Conservation (phyloP, 2,329 filamentous ascomycete genomes). For the Penicillium crustosum region DNA sequence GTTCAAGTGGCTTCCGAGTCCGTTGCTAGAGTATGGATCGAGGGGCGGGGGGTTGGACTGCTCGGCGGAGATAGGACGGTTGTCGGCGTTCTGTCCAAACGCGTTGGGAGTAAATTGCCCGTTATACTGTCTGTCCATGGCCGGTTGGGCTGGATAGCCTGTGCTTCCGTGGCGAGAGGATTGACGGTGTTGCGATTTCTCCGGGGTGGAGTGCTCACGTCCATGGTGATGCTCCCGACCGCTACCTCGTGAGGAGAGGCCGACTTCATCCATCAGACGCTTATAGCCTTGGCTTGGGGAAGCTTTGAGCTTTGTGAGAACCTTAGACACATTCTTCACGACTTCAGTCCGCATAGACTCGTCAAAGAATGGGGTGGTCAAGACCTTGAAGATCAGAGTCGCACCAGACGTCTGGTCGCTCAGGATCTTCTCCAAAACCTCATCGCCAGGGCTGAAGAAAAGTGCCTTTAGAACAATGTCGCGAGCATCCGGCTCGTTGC, state of each 20-base stretch:
- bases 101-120: slow-evolving; percentile 41
- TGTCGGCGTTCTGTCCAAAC: slow-evolving; percentile 38
- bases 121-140: slow-evolving; percentile 45
- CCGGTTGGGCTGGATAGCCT: slow-evolving; percentile 37
- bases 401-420: slow-evolving; percentile 89
- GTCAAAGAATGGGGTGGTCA: slow-evolving; percentile 96
- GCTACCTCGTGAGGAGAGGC: slow-evolving; percentile 62
- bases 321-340: slow-evolving; percentile 86
- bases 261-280: slow-evolving; percentile 97
- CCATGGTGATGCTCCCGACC: slow-evolving; percentile 42
- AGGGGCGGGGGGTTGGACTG: slow-evolving; percentile 36
- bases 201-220: slow-evolving; percentile 41
- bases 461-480: slow-evolving; percentile 86
- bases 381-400: slow-evolving; percentile 96
- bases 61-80: slow-evolving; percentile 41
- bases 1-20: slow-evolving; percentile 30
- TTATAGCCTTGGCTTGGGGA: slow-evolving; percentile 96
- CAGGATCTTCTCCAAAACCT: slow-evolving; percentile 84
- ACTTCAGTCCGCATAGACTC: slow-evolving; percentile 85
- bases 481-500: slow-evolving; percentile 86
- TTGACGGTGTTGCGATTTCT: slow-evolving; percentile 47
- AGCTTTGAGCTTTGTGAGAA: slow-evolving; percentile 85
- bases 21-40: slow-evolving; percentile 40
- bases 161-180: slow-evolving; percentile 42
- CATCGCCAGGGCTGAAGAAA: slow-evolving; percentile 87